Conservation (phyloP, 106 monocot species). For the Chionographis japonica region DNA sequence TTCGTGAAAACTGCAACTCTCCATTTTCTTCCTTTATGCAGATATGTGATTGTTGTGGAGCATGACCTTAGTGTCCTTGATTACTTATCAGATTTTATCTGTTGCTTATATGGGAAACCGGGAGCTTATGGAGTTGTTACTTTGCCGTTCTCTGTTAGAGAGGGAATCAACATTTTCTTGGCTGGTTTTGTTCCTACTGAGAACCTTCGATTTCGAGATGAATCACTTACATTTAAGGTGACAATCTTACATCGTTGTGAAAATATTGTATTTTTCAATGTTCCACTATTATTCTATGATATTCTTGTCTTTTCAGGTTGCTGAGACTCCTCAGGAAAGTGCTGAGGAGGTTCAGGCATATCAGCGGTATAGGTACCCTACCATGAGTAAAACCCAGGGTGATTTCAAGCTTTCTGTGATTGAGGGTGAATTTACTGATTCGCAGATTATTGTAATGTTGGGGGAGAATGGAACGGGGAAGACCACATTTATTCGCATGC, state of each 20-base stretch:
- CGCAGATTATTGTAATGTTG: conserved; percentile 98
- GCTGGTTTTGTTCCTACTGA: conserved; percentile 95
- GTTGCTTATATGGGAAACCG: conserved; percentile 96
- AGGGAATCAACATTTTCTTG: conserved; percentile 99
- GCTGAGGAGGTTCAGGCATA: conserved; percentile 93
- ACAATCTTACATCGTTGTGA: background rate
- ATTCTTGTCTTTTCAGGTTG: conserved; percentile 49
- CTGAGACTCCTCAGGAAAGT: conserved; percentile 96
- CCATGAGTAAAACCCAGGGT: conserved; percentile 87
- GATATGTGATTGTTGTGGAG: conserved; percentile 99
- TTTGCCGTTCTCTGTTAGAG: conserved; percentile 91
- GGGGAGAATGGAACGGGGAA: conserved; percentile 99
- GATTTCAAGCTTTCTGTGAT: conserved; percentile 82
- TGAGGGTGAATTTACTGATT: conserved; percentile 98
- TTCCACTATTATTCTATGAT: background rate
- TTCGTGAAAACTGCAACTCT: background rate
- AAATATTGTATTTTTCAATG: background rate
- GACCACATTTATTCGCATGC: conserved; percentile 98
- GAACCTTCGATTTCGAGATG: conserved; percentile 91
- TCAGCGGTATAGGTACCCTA: conserved; percentile 90
- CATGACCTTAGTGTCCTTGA: conserved; percentile 99
- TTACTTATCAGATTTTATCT: conserved; percentile 98
- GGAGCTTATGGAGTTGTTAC: conserved; percentile 99
- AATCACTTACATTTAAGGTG: conserved; percentile 92
- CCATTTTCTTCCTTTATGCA: conserved; percentile 17